Evolutionary conservation across 768 basidiomycete species (phyloP), one percentile per base, ranked within the genome.

Genomic region (Lentinula aciculospora): DNA sequence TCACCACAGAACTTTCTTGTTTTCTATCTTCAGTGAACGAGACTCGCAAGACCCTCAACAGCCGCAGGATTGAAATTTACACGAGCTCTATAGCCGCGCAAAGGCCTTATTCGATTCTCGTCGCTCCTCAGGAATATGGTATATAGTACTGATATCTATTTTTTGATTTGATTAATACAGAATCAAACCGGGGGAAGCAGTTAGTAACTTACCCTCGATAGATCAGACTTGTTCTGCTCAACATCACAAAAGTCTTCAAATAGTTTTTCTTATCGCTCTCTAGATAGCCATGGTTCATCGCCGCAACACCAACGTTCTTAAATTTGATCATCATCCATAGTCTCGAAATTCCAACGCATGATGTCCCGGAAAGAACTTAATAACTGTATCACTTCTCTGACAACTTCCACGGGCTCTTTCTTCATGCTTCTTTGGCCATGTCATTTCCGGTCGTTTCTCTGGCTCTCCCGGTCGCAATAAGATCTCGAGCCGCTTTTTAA

Each of bases 201-300:
- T 46, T 51, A 21, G 19, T 47, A 28, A 67, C 85, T 68, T 71
- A 90, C 94, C 40, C 97, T 81, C n/a, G 94, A 97, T 13, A 97
- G 97, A 71, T 98, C 97, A 71, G 98, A 99, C 74, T 98, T 98
- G 70, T 98, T 94, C 69, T 94, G 94, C 71, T 98, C 93, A 36
- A 97, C 94, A 62, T 98, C 96, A 66, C 96, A 98, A 72, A 98
- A 99, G 72, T 99, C 97, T 72, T 95, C 94, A 65, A 99, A 99
- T 9, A 98, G 74, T 70, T 98, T 98, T 68, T 94, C 92, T 92
- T 92, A 94, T 39, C 92, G 80, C 70, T 94, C 96, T 53, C 92
- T 84, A 77, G 98, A 98, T 36, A 98, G 79, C 84, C 89, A 95
- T 5, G 96, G 97, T 69, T 94, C 89, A 67, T 99, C 97, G 46